phyloP scores from a whole-genome alignment of 768 basidiomycete genomes.

The Amanita thiersii region DNA sequence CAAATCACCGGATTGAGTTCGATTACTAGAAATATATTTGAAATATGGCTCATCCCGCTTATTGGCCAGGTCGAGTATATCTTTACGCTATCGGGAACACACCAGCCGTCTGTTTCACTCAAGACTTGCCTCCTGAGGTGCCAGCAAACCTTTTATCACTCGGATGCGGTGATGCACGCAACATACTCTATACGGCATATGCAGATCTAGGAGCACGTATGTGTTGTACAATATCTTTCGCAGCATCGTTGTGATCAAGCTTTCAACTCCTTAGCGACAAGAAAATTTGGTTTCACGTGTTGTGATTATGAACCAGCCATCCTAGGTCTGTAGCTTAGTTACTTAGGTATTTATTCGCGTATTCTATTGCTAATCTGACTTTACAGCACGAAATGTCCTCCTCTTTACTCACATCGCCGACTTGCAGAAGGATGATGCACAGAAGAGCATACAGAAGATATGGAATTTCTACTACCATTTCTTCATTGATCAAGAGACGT shows the following conservation, averaged over 20 bases:
- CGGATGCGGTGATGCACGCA: conserved; percentile 42
- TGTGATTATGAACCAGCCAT: background rate
- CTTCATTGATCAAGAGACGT: conserved; percentile 29
- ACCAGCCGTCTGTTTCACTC: conserved; percentile 32
- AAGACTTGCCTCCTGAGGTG: conserved; percentile 31
- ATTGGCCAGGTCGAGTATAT: conserved; percentile 29
- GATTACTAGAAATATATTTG: background rate
- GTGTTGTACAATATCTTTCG: background rate
- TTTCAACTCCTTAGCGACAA: background rate
- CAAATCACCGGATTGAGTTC: too few relatives aligned
- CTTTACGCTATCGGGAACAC: conserved; percentile 49
- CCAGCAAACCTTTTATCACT: conserved; percentile 32
- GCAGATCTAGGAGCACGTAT: conserved; percentile 15
- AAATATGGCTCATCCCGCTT: conserved; percentile 28
- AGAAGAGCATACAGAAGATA: conserved; percentile 11
- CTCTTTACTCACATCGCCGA: conserved; percentile 32
- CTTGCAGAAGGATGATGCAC: background rate
- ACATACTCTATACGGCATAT: conserved; percentile 34
- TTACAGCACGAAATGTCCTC: background rate
- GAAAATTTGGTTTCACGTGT: background rate
- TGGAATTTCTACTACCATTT: conserved; percentile 47
- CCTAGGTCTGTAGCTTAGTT: background rate
- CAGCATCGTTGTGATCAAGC: background rate
- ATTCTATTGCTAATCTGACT: background rate
- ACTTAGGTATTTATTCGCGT: background rate